Percentiles rank a stretch among this genome's conserved stretches.
Evolutionary conservation across 2,329 filamentous ascomycete species (phyloP).

Genomic region (Clarireedia sp.): DNA sequence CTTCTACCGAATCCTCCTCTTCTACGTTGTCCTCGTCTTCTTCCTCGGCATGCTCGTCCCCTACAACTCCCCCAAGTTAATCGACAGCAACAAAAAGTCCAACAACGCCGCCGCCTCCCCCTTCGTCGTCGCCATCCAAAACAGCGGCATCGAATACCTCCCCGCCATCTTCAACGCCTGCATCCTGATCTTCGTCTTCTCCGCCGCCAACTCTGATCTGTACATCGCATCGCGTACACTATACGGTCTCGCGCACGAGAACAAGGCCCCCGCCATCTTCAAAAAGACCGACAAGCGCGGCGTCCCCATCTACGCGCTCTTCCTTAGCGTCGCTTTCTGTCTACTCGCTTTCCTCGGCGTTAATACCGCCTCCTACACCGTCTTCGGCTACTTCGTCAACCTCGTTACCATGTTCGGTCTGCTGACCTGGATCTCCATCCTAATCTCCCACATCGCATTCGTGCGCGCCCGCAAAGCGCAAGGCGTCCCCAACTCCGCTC

Average conservation of each 20-base stretch:
- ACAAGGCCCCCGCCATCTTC: slow-evolving; percentile 58
- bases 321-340: slow-evolving; percentile 43
- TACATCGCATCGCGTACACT: slow-evolving; percentile 64
- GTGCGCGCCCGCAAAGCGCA: slow-evolving; percentile 56
- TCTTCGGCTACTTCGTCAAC: slow-evolving; percentile 66
- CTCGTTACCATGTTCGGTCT: slow-evolving; percentile 41
- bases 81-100: slow-evolving; percentile 36
- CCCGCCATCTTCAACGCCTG: slow-evolving; percentile 62
- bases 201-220: slow-evolving; percentile 49
- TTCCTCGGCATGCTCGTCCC: slow-evolving; percentile 55
- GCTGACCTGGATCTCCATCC: slow-evolving; percentile 29
- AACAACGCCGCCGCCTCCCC: slow-evolving; percentile 39
- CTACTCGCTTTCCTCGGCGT: slow-evolving; percentile 58
- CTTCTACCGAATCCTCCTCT: slow-evolving; percentile 52
- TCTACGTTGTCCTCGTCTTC: slow-evolving; percentile 53
- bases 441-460: slow-evolving; percentile 64
- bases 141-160: slow-evolving; percentile 54
- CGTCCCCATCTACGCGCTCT: slow-evolving; percentile 42
- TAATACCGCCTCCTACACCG: slow-evolving; percentile 50
- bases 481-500: slow-evolving; percentile 43
- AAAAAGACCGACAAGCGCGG: slow-evolving; percentile 45
- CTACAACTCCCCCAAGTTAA: slow-evolving; percentile 53
- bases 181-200: slow-evolving; percentile 61
- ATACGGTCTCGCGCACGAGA: slow-evolving; percentile 58
- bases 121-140: slow-evolving; percentile 52